Base-by-base conservation (phyloP, 768 basidiomycete genomes). In the Tulasnella sp. region DNA sequence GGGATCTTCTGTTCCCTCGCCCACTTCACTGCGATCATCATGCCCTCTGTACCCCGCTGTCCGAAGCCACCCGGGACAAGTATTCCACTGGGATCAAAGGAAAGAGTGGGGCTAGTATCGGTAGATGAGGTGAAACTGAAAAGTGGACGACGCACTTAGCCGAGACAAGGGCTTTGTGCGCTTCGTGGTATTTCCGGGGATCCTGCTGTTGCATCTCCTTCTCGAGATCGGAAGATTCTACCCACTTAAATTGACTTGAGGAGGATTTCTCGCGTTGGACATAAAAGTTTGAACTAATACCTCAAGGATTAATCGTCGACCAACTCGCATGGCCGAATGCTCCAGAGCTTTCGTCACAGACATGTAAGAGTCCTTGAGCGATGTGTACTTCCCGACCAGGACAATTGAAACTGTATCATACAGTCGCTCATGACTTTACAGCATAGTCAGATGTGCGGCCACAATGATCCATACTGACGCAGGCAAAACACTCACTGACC, bases 61-160 rank as follows among this genome's bases (percentile, higher is more conserved):
- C 95, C 95, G 69, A 99, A 99, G 10, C 95, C 95, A 51, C 95
- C 96, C 1, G 95, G 95, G 13, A 99, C 91, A 56, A 98, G 88
- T 67, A 99, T 92, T 62, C 95, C 96, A 58, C 91, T 93, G 66
- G 1, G 43, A 27, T 4, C 61, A 24, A 5, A 60, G 43, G 19
- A 4, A 7, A 9, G 3, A 43, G 54, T 45, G 7, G 15, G 34
- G 15, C 34, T 7, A 15, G 34, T 38, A 5, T 38, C 34, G 4
- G 32, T 44, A 17, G 26, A 3, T 21, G 26, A 7, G 2, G 3
- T 24, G n/a, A 17, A 24, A 24, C 7, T n/a, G n/a, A n/a, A 38
- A 38, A 15, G 34, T 38, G 5, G 34, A 15, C 34, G 15, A 74
- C 83, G 50, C 67, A 93, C 92, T 81, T 80, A 23, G 96, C 90